Evolutionary conservation across 306 rosid species (phyloP), one percentile per base, ranked within the genome.

Genomic region (Prunus dulcis): DNA sequence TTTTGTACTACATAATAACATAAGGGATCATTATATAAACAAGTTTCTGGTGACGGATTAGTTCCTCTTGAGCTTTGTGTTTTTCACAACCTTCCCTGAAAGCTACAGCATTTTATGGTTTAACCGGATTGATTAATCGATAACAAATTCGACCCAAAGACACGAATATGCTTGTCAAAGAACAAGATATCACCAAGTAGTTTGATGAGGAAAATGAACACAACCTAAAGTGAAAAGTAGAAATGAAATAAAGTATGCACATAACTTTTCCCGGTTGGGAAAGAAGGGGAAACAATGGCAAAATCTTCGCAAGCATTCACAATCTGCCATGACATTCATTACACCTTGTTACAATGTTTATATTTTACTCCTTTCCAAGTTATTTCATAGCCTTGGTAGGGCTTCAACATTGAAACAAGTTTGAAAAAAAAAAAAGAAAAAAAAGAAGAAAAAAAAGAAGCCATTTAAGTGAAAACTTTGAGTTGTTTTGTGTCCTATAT

Each of bases 401-500:
- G 55, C 77, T 43, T 63, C 18, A 18, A 65, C 66, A 79, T 65
- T 70, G 77, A 7, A 74, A 61, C 69, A 61, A 28, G 49, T 46
- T 74, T 43, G 69, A 45, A 30, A 66, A 69, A 2, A 64, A n/a
- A 72, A 71, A 32, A n/a, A 3, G 49, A 71, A 68, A 0, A 55
- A 41, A 76, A 68, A n/a, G n/a, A 23, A 23, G 1, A 23, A 23
- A 23, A 23, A 23, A 62, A 65, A 79, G 62, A 58, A 78, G 70
- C 69, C 77, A 76, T 51, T 71, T 50, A 41, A 20, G 57, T 67
- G 82, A 51, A 74, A 78, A 78, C 28, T 22, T 64, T 71, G 47
- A 65, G 71, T 64, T 70, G 60, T 79, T 79, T 80, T 73, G 55
- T 58, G 74, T 19, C 67, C 82, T 66, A 73, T 74, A 78, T 25